Evolutionary conservation across 1,284 basidiomycete species (phyloP), one percentile per base, ranked within the genome.

Genomic region (Chalciporus piperatoides): DNA sequence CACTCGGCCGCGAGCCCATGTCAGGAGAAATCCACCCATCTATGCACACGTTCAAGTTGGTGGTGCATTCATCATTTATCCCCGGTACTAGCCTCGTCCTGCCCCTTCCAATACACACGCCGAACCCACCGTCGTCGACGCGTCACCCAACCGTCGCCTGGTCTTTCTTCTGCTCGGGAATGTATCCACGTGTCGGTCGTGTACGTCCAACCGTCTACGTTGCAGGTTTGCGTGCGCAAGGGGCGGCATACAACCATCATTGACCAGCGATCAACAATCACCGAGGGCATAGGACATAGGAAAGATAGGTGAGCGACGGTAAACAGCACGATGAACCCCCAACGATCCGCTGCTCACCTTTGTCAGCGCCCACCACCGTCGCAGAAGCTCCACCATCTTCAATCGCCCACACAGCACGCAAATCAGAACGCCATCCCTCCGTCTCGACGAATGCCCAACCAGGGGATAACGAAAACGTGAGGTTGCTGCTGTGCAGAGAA

Each of bases 361-460:
- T 49, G 4, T 61, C 61, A 0, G 55, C 54, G 3, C 52, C 46
- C 41, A 80, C 76, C 65, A 39, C 6, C 30, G 19, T 25, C 10
- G 41, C 30, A 8, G 30, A 8, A 9, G 25, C 6, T 25, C 25
- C 2, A 0, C 27, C 24, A 4, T 33, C 28, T 3, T 54, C 28
- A 6, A 54, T 32, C 1, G 72, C 71, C 86, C 86, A 88, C 5
- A 58, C 61, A 1, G 75, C 83, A 33, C 71, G 69, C 10, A 82
- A 55, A 65, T 90, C 86, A 14, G 80, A 74, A 49, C 82, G 71
- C 88, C 87, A 90, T 53, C 83, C 79, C 57, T 90, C 86, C 0
- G 83, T 84, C 54, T 81, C 75, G 6, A 90, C 79, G 56, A 88
- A 90, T 0, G 69, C 64, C 86, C 85, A 90, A 0, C 82, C 82